Conservation (phyloP, 345 rosid species). For the Anastatica hierochuntica region DNA sequence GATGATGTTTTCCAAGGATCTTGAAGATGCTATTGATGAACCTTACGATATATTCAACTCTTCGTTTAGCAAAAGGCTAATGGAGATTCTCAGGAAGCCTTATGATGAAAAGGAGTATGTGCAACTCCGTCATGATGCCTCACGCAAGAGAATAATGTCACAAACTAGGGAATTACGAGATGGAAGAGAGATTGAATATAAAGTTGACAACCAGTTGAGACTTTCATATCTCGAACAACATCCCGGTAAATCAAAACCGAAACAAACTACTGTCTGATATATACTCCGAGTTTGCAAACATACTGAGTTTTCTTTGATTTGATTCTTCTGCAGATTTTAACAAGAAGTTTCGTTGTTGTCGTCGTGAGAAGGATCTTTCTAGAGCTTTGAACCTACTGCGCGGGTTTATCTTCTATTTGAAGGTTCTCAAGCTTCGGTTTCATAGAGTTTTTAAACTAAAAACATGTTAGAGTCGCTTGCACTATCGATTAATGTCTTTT, state of each 20-base stretch:
- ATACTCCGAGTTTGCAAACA: too few species aligned
- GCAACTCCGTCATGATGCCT: conserved; percentile 21
- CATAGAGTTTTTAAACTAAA: too few species aligned
- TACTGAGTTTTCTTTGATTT: conserved; percentile 8
- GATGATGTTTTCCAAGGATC: too few species aligned
- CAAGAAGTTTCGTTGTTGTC: conserved; percentile 5
- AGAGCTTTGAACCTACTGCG: conserved; percentile 53
- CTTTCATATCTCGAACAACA: conserved; percentile 45
- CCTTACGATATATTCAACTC: conserved; percentile 18
- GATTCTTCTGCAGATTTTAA: conserved; percentile 40
- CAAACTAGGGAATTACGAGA: conserved; percentile 24
- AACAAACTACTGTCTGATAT: too few species aligned
- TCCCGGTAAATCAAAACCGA: conserved; percentile 44
- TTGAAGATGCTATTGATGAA: conserved; percentile 21
- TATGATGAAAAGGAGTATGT: conserved; percentile 33
- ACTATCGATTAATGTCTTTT: background rate
- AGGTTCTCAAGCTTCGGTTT: too few species aligned
- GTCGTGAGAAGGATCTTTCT: conserved; percentile 8
- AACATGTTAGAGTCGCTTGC: too few species aligned
- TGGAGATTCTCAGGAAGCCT: conserved; percentile 37
- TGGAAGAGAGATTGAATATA: conserved; percentile 23
- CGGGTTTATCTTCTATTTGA: conserved; percentile 63
- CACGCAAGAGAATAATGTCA: conserved; percentile 14
- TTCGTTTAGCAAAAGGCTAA: conserved; percentile 40
- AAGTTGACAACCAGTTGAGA: background rate